Percentiles rank a stretch among this genome's conserved stretches.
These are phyloP conservation scores for Penicillium sp. DNA, from an alignment of 2,329 filamentous ascomycete genomes.

Conservation along the genomic window DNA sequence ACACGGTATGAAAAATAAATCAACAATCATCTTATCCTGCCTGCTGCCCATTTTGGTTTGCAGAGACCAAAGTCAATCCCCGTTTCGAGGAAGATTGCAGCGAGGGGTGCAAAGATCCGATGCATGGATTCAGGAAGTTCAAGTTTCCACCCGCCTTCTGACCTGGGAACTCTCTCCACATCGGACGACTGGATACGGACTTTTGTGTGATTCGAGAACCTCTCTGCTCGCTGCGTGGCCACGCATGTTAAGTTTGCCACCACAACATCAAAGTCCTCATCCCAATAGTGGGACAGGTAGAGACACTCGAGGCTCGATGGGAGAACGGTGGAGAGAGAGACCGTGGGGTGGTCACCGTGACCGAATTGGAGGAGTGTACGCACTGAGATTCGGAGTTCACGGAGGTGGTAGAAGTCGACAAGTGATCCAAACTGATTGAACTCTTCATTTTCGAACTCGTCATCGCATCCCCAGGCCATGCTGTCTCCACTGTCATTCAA, in stretches of 20 bases:
- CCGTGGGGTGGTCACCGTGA: not conserved
- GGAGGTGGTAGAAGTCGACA: conserved; percentile 2
- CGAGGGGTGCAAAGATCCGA: not conserved
- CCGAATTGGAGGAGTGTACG: not conserved
- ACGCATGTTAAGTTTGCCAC: not conserved
- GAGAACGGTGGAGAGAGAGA: not conserved
- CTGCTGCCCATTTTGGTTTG: not conserved
- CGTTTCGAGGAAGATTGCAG: not conserved
- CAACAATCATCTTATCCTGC: not conserved
- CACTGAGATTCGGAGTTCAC: conserved; percentile 1
- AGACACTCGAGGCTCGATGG: conserved; percentile 3
- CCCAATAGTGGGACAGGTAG: not conserved
- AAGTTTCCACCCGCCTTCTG: not conserved
- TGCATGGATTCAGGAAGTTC: not conserved
- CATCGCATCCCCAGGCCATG: not conserved
- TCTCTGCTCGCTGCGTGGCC: not conserved
- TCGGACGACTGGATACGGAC: not conserved
- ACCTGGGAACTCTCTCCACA: not conserved
- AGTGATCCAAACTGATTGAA: conserved; percentile 2
- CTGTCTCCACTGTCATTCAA: not conserved
- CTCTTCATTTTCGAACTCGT: not conserved
- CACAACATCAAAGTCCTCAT: not conserved
- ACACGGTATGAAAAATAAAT: not conserved
- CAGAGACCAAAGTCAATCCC: not conserved
- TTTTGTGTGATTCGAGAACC: not conserved